A percentile compares a stretch with the other conserved stretches of the same genome.
phyloP scores from a whole-genome alignment of 2,329 filamentous ascomycete species.

The Claviceps digitariae region DNA sequence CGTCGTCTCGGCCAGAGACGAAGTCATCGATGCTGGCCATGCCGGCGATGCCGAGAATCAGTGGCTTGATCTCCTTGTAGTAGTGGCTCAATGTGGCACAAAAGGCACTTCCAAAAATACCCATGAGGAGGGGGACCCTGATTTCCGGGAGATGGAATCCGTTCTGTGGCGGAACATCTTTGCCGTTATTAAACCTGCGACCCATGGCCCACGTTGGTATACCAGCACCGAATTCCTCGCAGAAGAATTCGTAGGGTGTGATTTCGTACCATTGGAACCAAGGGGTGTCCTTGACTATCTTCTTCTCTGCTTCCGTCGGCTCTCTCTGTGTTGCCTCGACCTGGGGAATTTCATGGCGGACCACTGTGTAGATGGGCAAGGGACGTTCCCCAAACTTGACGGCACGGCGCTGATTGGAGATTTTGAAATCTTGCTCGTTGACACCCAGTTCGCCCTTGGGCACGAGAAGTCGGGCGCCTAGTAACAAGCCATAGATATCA shows the following conservation, averaged over 20 bases:
- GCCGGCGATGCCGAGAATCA: slow-evolving; percentile 61
- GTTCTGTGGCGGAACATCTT: slow-evolving; percentile 36
- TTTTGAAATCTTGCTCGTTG: slow-evolving; percentile 67
- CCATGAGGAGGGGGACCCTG: slow-evolving; percentile 70
- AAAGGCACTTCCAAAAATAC: slow-evolving; percentile 94
- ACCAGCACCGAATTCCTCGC: slow-evolving; percentile 79
- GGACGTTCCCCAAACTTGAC: slow-evolving; percentile 69
- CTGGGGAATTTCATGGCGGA: slow-evolving; percentile 81
- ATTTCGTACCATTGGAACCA: slow-evolving; percentile 99
- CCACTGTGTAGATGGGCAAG: slow-evolving; percentile 88
- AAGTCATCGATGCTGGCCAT: slow-evolving; percentile 68
- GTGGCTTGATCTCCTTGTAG: slow-evolving; percentile 81
- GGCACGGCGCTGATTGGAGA: slow-evolving; percentile 73
- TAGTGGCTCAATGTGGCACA: slow-evolving; percentile 94
- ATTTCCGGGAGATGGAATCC: slow-evolving; percentile 69
- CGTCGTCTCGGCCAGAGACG: slow-evolving; percentile 68
- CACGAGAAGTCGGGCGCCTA: slow-evolving; percentile 74
- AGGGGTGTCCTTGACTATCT: slow-evolving; percentile 47
- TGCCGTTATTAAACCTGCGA: slow-evolving; percentile 62
- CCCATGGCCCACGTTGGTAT: slow-evolving; percentile 94
- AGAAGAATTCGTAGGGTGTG: slow-evolving; percentile 90
- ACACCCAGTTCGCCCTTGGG: slow-evolving; percentile 64
- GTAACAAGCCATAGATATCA: slow-evolving; percentile 77
- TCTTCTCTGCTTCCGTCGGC: slow-evolving; percentile 21
- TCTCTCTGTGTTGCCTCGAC: slow-evolving; percentile 26